Evolutionary conservation across 805 yeast species (phyloP).

Genomic region (Candida lessepsii): DNA sequence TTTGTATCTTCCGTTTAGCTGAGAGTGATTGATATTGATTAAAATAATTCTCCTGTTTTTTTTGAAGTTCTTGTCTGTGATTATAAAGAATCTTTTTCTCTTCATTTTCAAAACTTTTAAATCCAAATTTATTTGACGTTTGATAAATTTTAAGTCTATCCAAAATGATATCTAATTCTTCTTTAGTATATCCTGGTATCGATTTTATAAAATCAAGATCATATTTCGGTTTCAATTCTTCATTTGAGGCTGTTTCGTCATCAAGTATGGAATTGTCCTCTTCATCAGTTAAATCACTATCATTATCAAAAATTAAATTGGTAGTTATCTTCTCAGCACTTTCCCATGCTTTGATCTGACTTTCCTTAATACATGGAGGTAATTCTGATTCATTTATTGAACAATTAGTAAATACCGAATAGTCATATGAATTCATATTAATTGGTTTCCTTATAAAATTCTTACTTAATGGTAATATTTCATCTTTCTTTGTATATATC

Average conservation of each 20-base stretch:
- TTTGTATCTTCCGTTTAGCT: slow-evolving; percentile 38
- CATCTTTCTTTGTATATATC: slow-evolving; percentile 13
- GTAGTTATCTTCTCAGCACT: slow-evolving; percentile 39
- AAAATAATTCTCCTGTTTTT: slow-evolving; percentile 33
- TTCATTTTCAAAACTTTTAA: slow-evolving; percentile 17
- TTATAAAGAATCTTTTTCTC: slow-evolving; percentile 28
- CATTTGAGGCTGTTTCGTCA: slow-evolving; percentile 8
- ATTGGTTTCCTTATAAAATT: slow-evolving; percentile 34
- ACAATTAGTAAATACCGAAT: slow-evolving; percentile 32
- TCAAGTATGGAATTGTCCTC: slow-evolving; percentile 18
- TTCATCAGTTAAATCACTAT: slow-evolving; percentile 22
- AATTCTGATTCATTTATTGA: slow-evolving; percentile 19
- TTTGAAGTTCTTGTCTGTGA: slow-evolving; percentile 30
- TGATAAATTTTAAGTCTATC: slow-evolving; percentile 15
- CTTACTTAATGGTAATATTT: slow-evolving; percentile 14
- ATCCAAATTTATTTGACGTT: slow-evolving; percentile 2
- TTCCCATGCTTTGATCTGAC: slow-evolving; percentile 47
- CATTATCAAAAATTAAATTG: slow-evolving; percentile 35
- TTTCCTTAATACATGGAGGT: slow-evolving; percentile 38
- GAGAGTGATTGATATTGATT: slow-evolving; percentile 32
- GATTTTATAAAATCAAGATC: slow-evolving; percentile 21
- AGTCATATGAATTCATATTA: slow-evolving; percentile 34
- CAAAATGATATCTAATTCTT: slow-evolving; percentile 30
- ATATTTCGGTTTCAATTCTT: slow-evolving; percentile 1
- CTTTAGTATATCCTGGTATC: slow-evolving; percentile 41